These are phyloP conservation scores for Emmonsiellopsis sp. DNA, from an alignment of 2,329 filamentous ascomycete species.

Conservation along the genomic window DNA sequence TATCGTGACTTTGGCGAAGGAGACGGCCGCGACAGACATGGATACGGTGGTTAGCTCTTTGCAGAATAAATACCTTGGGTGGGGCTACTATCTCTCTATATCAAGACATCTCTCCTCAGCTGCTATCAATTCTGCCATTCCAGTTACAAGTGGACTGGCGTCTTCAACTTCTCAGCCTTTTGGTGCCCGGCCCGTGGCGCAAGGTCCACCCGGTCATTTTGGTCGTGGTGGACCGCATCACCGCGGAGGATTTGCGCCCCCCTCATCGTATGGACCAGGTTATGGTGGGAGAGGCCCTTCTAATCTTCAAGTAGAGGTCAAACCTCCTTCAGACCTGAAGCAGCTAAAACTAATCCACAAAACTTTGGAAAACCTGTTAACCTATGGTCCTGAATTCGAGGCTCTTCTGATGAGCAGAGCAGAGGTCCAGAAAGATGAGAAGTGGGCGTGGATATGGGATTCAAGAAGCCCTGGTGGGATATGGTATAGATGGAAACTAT, in stretches of 20 bases:
- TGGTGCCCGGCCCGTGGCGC: conserved; percentile 60
- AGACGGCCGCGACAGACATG: conserved; percentile 75
- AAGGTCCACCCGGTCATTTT: conserved; percentile 36
- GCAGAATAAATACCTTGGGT: conserved; percentile 78
- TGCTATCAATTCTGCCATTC: conserved; percentile 49
- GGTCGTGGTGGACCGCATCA: conserved; percentile 43
- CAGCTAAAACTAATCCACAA: conserved; percentile 79
- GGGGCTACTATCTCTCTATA: conserved; percentile 70
- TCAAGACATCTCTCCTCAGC: conserved; percentile 76
- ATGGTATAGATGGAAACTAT: conserved; percentile 89
- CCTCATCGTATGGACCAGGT: conserved; percentile 54
- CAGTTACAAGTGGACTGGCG: conserved; percentile 39
- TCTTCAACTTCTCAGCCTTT: conserved; percentile 57
- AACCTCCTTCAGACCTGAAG: conserved; percentile 66
- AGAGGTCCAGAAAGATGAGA: conserved; percentile 75
- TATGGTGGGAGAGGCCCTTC: conserved; percentile 42
- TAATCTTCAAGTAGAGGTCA: conserved; percentile 59
- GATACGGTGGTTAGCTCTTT: conserved; percentile 68
- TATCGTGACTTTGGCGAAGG: conserved; percentile 70
- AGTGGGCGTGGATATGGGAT: conserved; percentile 93
- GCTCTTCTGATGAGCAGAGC: conserved; percentile 81
- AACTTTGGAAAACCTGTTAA: conserved; percentile 69
- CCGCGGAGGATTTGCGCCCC: conserved; percentile 64
- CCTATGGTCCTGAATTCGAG: conserved; percentile 79
- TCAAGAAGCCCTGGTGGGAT: conserved; percentile 67